phyloP scores from a whole-genome alignment of 2,329 filamentous ascomycete genomes.

The Arthroderma uncinatum region DNA sequence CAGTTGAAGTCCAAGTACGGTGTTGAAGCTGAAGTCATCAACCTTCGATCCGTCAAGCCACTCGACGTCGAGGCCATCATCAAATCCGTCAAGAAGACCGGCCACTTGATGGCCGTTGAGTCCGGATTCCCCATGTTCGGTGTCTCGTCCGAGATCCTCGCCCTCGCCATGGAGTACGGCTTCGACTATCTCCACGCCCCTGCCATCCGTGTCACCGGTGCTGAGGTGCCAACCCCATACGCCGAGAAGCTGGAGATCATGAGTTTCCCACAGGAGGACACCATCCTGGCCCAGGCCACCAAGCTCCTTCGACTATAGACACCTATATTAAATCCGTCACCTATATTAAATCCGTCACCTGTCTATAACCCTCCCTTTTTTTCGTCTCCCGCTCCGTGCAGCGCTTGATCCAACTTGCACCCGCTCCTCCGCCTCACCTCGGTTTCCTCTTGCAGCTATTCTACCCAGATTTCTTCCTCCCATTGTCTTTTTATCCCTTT shows the following conservation, averaged over 20 bases:
- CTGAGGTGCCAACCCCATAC: constrained; percentile 94
- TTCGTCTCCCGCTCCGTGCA: not conserved
- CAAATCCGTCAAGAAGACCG: constrained; percentile 98
- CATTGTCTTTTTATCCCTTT: not conserved
- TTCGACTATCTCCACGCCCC: constrained; percentile 97
- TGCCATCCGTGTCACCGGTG: constrained; percentile 85
- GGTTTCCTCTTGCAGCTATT: not conserved
- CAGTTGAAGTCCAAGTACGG: constrained; percentile 93
- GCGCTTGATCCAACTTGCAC: not conserved
- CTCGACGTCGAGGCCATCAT: constrained; percentile 91
- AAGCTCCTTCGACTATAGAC: constrained; percentile 73
- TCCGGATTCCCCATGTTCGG: constrained; percentile 95
- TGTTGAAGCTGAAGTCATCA: constrained; percentile 91
- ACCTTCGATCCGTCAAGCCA: constrained; percentile 94
- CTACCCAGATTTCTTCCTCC: not conserved
- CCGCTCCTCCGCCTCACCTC: not conserved
- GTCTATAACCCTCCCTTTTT: not conserved
- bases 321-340: not conserved
- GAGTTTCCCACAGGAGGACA: constrained; percentile 79
- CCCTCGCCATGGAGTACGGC: constrained; percentile 90
- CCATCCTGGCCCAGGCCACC: constrained; percentile 78
- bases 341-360: not conserved
- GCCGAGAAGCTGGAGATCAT: constrained; percentile 87
- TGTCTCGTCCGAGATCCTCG: constrained; percentile 84
- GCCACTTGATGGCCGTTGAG: constrained; percentile 80